Conservation (phyloP, 805 yeast species). For the Candida ascalaphidarum region DNA sequence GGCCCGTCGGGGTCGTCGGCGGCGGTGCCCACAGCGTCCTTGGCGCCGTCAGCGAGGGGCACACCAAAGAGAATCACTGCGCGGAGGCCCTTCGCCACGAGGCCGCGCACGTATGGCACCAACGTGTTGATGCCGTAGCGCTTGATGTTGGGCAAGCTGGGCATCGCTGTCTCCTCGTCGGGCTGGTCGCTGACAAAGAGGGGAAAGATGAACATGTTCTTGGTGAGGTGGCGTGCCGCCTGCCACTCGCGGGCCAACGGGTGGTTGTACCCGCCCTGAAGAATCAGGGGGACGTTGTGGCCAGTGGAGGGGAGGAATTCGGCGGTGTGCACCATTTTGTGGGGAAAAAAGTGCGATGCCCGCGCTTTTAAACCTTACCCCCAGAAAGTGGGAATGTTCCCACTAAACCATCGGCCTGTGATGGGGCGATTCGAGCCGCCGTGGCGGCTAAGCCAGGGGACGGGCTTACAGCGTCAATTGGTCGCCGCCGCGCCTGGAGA, state of each 20-base stretch:
- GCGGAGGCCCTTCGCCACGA: conserved; percentile 73
- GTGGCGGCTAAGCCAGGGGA: too few species aligned
- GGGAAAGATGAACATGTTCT: conserved; percentile 89
- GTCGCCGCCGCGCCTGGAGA: too few species aligned
- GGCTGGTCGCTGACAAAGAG: conserved; percentile 73
- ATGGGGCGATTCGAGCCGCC: too few species aligned
- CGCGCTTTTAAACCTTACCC: background rate
- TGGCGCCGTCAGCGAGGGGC: conserved; percentile 63
- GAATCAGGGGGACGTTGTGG: conserved; percentile 61
- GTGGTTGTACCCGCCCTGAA: conserved; percentile 93
- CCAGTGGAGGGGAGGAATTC: conserved; percentile 53
- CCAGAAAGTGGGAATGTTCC: background rate
- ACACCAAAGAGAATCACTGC: conserved; percentile 92
- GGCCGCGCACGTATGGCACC: conserved; percentile 56
- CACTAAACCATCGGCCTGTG: too few species aligned
- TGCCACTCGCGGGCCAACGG: conserved; percentile 91
- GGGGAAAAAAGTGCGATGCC: background rate
- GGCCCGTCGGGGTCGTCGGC: conserved; percentile 98
- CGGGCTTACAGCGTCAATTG: too few species aligned
- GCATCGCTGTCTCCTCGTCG: conserved; percentile 70
- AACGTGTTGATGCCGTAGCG: conserved; percentile 79
- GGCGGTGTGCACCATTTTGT: conserved; percentile 56
- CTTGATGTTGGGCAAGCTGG: conserved; percentile 80
- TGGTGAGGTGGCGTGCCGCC: conserved; percentile 69
- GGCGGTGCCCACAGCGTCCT: conserved; percentile 76